Percentiles rank a stretch among this genome's conserved stretches.
Conservation (phyloP, 768 basidiomycete species). For the Lactarius hatsudake region DNA sequence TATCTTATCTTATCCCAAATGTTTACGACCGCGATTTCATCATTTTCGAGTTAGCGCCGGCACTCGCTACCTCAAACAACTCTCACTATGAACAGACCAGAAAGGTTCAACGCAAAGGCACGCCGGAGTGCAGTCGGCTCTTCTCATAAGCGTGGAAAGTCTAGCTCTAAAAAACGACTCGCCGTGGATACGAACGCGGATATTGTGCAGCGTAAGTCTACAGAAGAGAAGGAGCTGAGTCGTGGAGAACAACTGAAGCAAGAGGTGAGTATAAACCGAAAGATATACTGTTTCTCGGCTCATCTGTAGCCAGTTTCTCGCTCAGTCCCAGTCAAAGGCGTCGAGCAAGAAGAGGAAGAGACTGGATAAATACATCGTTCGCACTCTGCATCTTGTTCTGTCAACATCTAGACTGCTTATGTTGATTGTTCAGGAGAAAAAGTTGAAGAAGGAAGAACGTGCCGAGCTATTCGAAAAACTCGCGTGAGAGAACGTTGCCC, state of each 20-base stretch:
- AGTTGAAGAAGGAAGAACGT: slow-evolving; percentile 88
- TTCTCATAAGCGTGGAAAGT: slow-evolving; percentile 60
- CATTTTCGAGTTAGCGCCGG: no score
- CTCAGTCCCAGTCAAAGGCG: slow-evolving; percentile 35
- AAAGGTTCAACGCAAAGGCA: slow-evolving; percentile 62
- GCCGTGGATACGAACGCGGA: slow-evolving; percentile 28
- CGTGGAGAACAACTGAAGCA: slow-evolving; percentile 31
- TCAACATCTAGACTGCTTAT: not conserved
- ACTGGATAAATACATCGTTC: slow-evolving; percentile 50
- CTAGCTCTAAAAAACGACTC: slow-evolving; percentile 6
- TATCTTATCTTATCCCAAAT: slow-evolving; percentile 9
- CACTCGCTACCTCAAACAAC: not conserved
- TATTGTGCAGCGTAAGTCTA: slow-evolving; percentile 31
- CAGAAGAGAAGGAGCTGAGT: slow-evolving; percentile 32
- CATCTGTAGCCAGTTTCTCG: slow-evolving; percentile 16
- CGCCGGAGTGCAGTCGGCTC: slow-evolving; percentile 52
- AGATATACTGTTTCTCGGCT: not conserved
- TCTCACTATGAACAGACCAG: slow-evolving; percentile 22
- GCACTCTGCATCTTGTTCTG: slow-evolving; percentile 20
- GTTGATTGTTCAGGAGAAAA: slow-evolving; percentile 63
- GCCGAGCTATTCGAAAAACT: slow-evolving; percentile 74
- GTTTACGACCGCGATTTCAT: not conserved
- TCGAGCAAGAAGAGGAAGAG: slow-evolving; percentile 49
- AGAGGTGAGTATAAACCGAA: slow-evolving; percentile 29
- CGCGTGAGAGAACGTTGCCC: slow-evolving; percentile 50